These are phyloP conservation scores for Syzygium syzygioides DNA, from an alignment of 441 rosid species.

Conservation along the genomic window DNA sequence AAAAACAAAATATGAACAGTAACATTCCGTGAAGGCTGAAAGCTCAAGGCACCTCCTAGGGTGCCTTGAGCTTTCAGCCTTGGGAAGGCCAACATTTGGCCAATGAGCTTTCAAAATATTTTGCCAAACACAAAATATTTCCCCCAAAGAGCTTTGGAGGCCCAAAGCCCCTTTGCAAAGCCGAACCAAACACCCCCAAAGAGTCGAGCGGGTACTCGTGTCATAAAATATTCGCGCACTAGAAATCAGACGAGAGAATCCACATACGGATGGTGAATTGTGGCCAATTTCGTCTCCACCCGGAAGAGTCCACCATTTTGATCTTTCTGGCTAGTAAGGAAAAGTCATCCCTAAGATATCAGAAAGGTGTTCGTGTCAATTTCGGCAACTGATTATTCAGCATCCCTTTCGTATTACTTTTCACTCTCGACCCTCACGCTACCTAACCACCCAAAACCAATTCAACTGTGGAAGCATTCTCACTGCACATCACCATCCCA, in stretches of 20 bases:
- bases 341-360: neutral
- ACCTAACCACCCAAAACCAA: neutral
- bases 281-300: neutral
- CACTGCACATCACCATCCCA: neutral
- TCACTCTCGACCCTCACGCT: neutral
- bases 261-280: neutral
- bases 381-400: neutral
- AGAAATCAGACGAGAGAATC: neutral
- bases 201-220: neutral
- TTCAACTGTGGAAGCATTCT: neutral
- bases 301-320: neutral
- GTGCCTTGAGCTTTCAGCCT: too few relatives aligned
- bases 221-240: neutral
- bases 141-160: too few relatives aligned
- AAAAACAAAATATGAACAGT: too few relatives aligned
- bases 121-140: too few relatives aligned
- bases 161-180: too few relatives aligned
- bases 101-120: too few relatives aligned
- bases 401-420: neutral
- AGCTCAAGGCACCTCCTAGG: too few relatives aligned
- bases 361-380: neutral
- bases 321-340: neutral
- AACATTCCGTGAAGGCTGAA: too few relatives aligned
- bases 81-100: too few relatives aligned
- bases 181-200: too few relatives aligned